Evolutionary conservation across 352 stramenopile genomes (phyloP).

Genomic region (Thalassiosira tumida): DNA sequence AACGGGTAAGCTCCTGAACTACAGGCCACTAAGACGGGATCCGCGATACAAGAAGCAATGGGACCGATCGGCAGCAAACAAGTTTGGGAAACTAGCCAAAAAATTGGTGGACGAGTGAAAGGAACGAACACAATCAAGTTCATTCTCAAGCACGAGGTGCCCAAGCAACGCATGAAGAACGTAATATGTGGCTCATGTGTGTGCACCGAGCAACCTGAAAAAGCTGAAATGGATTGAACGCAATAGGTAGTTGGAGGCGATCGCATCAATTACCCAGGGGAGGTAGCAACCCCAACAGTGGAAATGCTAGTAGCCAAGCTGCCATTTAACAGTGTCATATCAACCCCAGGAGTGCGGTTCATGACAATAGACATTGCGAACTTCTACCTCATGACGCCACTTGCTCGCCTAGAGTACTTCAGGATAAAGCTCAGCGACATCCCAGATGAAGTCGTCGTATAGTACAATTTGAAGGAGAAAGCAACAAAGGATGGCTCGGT

Average conservation of each 20-base stretch:
- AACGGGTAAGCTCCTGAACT: conserved; percentile 62
- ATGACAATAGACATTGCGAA: conserved; percentile 66
- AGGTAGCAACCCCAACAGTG: conserved; percentile 42
- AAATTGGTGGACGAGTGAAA: conserved; percentile 39
- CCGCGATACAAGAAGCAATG: conserved; percentile 59
- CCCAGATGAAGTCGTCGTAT: neutral
- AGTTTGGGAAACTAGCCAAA: conserved; percentile 76
- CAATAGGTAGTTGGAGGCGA: conserved; percentile 37
- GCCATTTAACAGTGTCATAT: conserved; percentile 62
- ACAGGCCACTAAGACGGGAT: conserved; percentile 52
- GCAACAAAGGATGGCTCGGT: conserved; percentile 35
- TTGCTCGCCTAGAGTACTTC: conserved; percentile 6
- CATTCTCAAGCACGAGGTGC: conserved; percentile 63
- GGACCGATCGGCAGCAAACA: conserved; percentile 52
- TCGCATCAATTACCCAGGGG: conserved; percentile 18
- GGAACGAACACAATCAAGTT: conserved; percentile 79
- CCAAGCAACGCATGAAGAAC: conserved; percentile 45
- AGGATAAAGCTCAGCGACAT: neutral
- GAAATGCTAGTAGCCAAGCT: conserved; percentile 47
- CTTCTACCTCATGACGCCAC: conserved; percentile 34
- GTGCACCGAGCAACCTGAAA: conserved; percentile 33
- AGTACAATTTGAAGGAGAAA: conserved; percentile 11
- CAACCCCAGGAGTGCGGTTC: conserved; percentile 32
- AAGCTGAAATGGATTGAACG: conserved; percentile 6
- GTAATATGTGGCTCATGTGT: conserved; percentile 12